phyloP scores from a whole-genome alignment of 306 rosid genomes.

The Mimosa bimucronata region DNA sequence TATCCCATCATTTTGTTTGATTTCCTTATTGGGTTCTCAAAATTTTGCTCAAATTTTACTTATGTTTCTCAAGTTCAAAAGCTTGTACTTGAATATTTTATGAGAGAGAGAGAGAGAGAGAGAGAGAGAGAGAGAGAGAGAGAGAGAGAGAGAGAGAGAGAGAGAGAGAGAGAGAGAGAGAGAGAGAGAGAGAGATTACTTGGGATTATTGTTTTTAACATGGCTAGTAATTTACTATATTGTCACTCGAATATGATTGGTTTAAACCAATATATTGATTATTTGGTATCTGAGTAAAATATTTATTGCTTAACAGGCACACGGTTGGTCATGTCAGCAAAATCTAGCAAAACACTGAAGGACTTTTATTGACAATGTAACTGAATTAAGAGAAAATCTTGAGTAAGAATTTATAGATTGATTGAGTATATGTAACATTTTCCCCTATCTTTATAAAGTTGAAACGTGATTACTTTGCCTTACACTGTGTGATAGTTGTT shows the following conservation, averaged over 20 bases:
- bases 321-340: background rate
- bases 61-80: background rate
- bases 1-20: background rate
- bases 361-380: background rate
- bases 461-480: conserved; percentile 30
- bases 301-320: background rate
- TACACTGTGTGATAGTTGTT: conserved; percentile 87
- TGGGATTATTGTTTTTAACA: no score
- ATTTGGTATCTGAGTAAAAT: background rate
- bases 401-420: background rate
- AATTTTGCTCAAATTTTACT: background rate
- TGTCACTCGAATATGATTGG: background rate
- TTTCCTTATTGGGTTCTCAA: background rate
- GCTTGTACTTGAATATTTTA: background rate
- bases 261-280: background rate
- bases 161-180: no score
- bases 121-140: no score
- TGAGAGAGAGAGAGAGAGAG: no score
- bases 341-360: background rate
- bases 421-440: background rate
- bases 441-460: background rate
- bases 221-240: background rate
- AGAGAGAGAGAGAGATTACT: no score
- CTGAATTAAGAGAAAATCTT: background rate
- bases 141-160: no score